Evolutionary conservation across 2,329 filamentous ascomycete genomes (phyloP).

Genomic region (Teratosphaeria zuluensis): DNA sequence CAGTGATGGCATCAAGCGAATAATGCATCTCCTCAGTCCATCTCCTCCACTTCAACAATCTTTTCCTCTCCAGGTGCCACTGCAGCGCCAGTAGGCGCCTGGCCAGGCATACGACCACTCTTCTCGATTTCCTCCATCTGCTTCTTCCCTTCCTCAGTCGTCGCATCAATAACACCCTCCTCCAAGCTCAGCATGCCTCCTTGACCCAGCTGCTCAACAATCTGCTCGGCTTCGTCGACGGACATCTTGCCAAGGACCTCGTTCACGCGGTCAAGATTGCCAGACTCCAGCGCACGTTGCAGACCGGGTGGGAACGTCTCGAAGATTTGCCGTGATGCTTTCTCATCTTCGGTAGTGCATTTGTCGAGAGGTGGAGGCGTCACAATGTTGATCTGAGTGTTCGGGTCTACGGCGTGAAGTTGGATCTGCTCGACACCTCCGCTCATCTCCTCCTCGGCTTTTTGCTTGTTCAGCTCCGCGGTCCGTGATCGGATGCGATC

Average conservation of each 20-base stretch:
- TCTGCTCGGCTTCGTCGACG: slow-evolving; percentile 75
- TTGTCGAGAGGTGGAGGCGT: slow-evolving; percentile 71
- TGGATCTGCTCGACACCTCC: slow-evolving; percentile 90
- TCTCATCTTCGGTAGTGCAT: slow-evolving; percentile 50
- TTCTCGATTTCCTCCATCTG: slow-evolving; percentile 35
- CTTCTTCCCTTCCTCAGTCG: slow-evolving; percentile 29
- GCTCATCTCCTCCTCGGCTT: slow-evolving; percentile 41
- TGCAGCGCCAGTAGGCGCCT: slow-evolving; percentile 6
- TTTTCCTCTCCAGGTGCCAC: slow-evolving; percentile 6
- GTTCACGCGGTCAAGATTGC: slow-evolving; percentile 81
- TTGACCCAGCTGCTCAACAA: slow-evolving; percentile 71
- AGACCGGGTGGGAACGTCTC: slow-evolving; percentile 75
- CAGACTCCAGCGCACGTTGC: slow-evolving; percentile 73
- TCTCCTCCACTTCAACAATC: slow-evolving; percentile 30
- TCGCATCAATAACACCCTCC: slow-evolving; percentile 89
- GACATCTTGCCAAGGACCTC: slow-evolving; percentile 81
- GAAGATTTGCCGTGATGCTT: slow-evolving; percentile 63
- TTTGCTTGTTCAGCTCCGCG: slow-evolving; percentile 58
- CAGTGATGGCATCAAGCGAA: not conserved
- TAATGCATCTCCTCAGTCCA: slow-evolving; percentile 30
- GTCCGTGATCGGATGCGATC: slow-evolving; percentile 68
- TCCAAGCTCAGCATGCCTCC: slow-evolving; percentile 85
- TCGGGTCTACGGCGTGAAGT: slow-evolving; percentile 78
- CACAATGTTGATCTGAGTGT: slow-evolving; percentile 83
- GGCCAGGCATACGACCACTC: slow-evolving; percentile 67